Evolutionary conservation across 352 stramenopile genomes (phyloP).

Genomic region (Pythium scleroteichum): DNA sequence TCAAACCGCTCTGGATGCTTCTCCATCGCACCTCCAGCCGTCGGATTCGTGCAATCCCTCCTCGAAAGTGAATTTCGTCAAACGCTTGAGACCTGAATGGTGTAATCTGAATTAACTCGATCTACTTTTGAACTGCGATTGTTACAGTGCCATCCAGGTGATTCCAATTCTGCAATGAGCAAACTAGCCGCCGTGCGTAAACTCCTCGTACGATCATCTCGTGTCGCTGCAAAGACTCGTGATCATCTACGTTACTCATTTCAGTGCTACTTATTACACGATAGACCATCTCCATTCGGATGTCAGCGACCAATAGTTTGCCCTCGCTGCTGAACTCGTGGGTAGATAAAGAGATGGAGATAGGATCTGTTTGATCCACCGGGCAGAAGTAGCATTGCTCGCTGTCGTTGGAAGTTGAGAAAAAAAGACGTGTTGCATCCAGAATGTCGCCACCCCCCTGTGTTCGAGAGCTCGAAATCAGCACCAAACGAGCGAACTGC

Average conservation of each 20-base stretch:
- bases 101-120: neutral
- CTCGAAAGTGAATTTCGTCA: conserved; percentile 11
- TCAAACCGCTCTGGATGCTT: conserved; percentile 27
- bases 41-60: conserved; percentile 24
- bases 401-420: conserved; percentile 17
- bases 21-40: conserved; percentile 17
- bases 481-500: conserved; percentile 51
- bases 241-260: neutral
- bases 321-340: too few relatives aligned
- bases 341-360: conserved; percentile 37
- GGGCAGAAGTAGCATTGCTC: conserved; percentile 59
- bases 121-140: conserved; percentile 9
- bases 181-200: conserved; percentile 15
- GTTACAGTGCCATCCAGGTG: conserved; percentile 17
- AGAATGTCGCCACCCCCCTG: conserved; percentile 69
- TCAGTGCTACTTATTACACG: conserved; percentile 11
- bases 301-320: conserved; percentile 14
- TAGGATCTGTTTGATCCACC: conserved; percentile 42
- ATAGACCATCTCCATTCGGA: conserved; percentile 28
- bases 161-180: conserved; percentile 19
- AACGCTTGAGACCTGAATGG: neutral
- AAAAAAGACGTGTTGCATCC: conserved; percentile 55
- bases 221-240: neutral
- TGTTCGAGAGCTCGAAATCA: conserved; percentile 65
- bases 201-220: conserved; percentile 9